Evolutionary conservation across 169 alveolate species (phyloP).

Genomic region (Plasmodium coatneyi): DNA sequence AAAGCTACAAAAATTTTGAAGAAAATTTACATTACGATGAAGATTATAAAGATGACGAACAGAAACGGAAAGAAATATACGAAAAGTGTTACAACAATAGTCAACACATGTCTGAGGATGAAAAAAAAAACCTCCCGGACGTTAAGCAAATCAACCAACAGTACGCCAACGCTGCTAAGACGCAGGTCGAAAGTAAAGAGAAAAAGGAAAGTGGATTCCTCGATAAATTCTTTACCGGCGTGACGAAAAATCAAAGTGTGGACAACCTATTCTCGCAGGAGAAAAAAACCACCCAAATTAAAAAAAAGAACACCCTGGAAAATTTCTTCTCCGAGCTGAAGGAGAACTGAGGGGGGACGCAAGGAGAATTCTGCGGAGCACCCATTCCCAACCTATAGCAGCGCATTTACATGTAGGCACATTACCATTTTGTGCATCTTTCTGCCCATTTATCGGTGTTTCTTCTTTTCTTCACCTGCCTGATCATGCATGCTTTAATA

Average conservation of each 20-base stretch:
- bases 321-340: slow-evolving; percentile 60
- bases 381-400: not conserved
- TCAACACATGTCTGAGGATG: slow-evolving; percentile 36
- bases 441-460: not conserved
- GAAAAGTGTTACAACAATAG: slow-evolving; percentile 22
- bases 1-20: slow-evolving; percentile 42
- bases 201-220: slow-evolving; percentile 58
- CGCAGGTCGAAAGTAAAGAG: slow-evolving; percentile 18
- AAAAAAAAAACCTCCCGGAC: slow-evolving; percentile 5
- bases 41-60: slow-evolving; percentile 49
- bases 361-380: not conserved
- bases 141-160: slow-evolving; percentile 1
- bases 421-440: not conserved
- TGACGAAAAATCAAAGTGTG: slow-evolving; percentile 62
- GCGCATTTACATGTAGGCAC: not conserved
- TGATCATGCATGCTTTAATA: not conserved
- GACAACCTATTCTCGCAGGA: slow-evolving; percentile 67
- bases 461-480: not conserved
- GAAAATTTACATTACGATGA: slow-evolving; percentile 37
- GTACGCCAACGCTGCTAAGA: not conserved
- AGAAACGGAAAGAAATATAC: slow-evolving; percentile 61
- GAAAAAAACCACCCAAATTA: slow-evolving; percentile 64
- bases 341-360: slow-evolving; percentile 16
- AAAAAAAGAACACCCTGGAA: slow-evolving; percentile 55
- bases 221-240: slow-evolving; percentile 72